A percentile compares a stretch with the other conserved stretches of the same genome.
phyloP scores from a whole-genome alignment of 192 early-diverging fungal species.

The Phycomyces nitens region DNA sequence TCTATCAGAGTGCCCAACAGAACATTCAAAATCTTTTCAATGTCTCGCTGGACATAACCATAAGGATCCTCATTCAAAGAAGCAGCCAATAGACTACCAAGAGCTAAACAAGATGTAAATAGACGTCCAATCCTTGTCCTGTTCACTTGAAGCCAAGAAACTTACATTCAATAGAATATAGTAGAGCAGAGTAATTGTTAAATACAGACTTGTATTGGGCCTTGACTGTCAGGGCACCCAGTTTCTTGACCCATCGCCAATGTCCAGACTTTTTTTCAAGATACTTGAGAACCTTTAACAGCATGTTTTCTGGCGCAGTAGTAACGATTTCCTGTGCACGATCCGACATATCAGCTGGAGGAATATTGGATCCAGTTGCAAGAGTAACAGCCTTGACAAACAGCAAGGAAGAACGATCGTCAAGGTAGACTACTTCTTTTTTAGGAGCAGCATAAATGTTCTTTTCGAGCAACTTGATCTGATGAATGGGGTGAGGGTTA shows the following conservation, averaged over 20 bases:
- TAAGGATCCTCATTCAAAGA: constrained; percentile 28
- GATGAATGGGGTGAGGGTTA: not conserved
- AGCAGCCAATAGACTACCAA: constrained; percentile 24
- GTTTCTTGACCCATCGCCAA: not conserved
- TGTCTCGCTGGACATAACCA: constrained; percentile 34
- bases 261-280: not conserved
- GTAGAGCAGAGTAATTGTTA: constrained; percentile 10
- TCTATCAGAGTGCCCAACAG: constrained; percentile 22
- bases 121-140: no score
- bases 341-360: not conserved
- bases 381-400: not conserved
- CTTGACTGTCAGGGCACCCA: not conserved
- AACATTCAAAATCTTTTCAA: constrained; percentile 24
- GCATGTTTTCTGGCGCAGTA: not conserved
- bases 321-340: not conserved
- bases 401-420: constrained; percentile 4
- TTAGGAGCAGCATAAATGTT: not conserved
- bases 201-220: constrained; percentile 13
- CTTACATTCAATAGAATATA: constrained; percentile 33
- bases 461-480: not conserved
- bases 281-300: not conserved
- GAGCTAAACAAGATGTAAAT: constrained; percentile 13
- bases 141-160: not conserved
- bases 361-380: not conserved
- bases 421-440: not conserved